Conservation (phyloP, 441 rosid genomes). For the Sinapis alba region DNA sequence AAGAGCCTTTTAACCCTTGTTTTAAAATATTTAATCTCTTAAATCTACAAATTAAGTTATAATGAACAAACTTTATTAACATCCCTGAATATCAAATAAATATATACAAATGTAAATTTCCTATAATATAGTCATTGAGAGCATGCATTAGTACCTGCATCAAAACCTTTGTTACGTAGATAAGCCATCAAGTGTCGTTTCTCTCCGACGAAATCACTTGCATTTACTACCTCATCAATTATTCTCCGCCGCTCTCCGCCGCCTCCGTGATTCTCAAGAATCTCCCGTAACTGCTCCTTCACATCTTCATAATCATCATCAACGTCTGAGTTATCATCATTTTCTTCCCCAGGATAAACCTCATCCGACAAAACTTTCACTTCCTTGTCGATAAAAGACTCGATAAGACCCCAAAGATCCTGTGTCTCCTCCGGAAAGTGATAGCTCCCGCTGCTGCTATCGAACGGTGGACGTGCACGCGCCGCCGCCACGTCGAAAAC, state of each 20-base stretch:
- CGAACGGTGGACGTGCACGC: slow-evolving; percentile 45
- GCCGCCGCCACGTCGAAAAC: slow-evolving; percentile 58
- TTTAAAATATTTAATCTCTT: not conserved
- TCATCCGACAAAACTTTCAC: slow-evolving; percentile 10
- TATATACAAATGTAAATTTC: not conserved
- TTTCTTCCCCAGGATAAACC: slow-evolving; percentile 13
- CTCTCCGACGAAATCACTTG: slow-evolving; percentile 30
- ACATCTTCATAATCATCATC: slow-evolving; percentile 40
- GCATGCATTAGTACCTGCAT: slow-evolving; percentile 69
- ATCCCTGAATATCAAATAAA: not conserved
- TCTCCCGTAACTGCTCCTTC: slow-evolving; percentile 40
- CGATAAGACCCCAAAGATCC: slow-evolving; percentile 70
- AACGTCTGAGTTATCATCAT: slow-evolving; percentile 26
- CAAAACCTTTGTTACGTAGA: slow-evolving; percentile 60
- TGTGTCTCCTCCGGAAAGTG: slow-evolving; percentile 46
- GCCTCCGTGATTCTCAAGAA: slow-evolving; percentile 29
- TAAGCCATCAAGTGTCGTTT: slow-evolving; percentile 56
- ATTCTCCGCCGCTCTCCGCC: slow-evolving; percentile 40
- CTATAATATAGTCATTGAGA: not conserved
- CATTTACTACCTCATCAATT: slow-evolving; percentile 35
- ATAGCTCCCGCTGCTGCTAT: slow-evolving; percentile 80
- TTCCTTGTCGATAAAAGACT: slow-evolving; percentile 68
- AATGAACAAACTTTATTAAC: not conserved
- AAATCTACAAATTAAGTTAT: not conserved
- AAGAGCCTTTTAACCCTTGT: not conserved